Evolutionary conservation across 208 protist genomes (phyloP).

Genomic region (Leishmania tropica): DNA sequence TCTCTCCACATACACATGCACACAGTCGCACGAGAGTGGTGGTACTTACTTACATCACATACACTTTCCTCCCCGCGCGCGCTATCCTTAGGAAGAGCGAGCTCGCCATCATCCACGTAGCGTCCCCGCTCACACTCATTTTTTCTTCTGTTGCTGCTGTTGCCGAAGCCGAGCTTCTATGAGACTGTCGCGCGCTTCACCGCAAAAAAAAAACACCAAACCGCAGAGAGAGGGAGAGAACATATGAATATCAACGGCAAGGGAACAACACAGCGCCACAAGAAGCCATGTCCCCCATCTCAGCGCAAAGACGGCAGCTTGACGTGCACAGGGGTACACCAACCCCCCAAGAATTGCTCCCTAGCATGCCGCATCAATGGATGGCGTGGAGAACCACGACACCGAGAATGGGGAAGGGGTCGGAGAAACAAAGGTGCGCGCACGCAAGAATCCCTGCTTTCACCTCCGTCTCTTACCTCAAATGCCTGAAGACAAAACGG

Average conservation of each 20-base stretch:
- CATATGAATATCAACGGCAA: background rate
- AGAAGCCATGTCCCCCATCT: background rate
- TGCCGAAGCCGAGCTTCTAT: background rate
- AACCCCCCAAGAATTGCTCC: background rate
- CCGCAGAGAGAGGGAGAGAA: background rate
- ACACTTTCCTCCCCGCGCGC: background rate
- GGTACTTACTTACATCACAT: background rate
- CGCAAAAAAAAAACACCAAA: background rate
- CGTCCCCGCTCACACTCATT: background rate
- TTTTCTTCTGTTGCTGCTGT: background rate
- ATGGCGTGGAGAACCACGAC: background rate
- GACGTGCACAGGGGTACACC: background rate
- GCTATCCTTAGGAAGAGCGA: background rate
- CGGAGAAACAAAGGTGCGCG: background rate
- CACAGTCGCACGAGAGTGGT: background rate
- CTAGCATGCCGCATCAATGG: background rate
- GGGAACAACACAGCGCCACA: background rate
- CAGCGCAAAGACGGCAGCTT: background rate
- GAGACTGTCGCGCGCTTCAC: background rate
- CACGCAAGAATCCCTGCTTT: background rate
- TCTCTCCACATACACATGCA: background rate
- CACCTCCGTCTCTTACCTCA: background rate
- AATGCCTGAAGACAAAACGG: conserved; percentile 56
- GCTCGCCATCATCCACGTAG: background rate
- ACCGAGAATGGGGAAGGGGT: background rate